phyloP scores from a whole-genome alignment of 352 stramenopile species.

The Blastocystis sp. region DNA sequence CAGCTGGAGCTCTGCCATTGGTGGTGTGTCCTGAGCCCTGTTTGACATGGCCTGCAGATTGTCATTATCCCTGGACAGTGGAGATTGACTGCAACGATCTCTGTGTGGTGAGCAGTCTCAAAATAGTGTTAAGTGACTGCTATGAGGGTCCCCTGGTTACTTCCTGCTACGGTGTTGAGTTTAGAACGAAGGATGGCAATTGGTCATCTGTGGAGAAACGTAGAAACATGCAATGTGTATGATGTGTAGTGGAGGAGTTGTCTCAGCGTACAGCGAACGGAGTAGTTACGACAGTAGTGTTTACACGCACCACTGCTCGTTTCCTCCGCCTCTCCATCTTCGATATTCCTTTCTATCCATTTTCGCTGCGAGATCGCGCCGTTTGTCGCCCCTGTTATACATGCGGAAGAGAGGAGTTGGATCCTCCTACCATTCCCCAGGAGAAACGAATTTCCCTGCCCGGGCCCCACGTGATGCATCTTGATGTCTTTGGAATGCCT shows the following conservation, averaged over 20 bases:
- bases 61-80: slow-evolving; percentile 7
- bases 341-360: not conserved
- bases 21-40: not conserved
- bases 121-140: not conserved
- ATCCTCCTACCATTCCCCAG: not conserved
- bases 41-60: not conserved
- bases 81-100: slow-evolving; percentile 24
- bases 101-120: not conserved
- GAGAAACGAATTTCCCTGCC: not conserved
- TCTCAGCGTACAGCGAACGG: not conserved
- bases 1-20: not conserved
- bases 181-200: not conserved
- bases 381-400: not conserved
- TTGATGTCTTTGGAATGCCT: slow-evolving; percentile 1
- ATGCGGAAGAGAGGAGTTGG: not conserved
- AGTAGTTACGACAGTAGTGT: not conserved
- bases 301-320: not conserved
- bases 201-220: not conserved
- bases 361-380: not conserved
- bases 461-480: not conserved
- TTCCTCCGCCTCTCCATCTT: slow-evolving; percentile 8
- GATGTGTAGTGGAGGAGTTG: not conserved
- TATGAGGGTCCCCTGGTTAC: not conserved
- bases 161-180: not conserved
- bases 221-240: not conserved